Evolutionary conservation across 441 rosid genomes (phyloP), one percentile per base, ranked within the genome.

Genomic region (Mallotus repandus): DNA sequence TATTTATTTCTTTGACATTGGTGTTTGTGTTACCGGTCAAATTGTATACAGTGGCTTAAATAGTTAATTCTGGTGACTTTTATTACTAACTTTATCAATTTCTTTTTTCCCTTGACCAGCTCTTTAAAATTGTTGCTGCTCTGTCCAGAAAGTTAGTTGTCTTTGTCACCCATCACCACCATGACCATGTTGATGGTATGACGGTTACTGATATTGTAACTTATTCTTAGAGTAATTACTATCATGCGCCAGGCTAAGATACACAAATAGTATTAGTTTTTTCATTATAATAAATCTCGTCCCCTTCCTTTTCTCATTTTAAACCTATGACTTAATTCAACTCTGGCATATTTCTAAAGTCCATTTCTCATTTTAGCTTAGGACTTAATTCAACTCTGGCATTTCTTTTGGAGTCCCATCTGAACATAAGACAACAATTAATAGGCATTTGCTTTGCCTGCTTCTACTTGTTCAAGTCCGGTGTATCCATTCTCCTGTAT

Each of bases 131-230:
- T 60, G 84, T 91, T 72, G 74, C 85, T 83, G 86, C 89, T 52
- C 81, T 92, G 81, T 88, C 97, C 71, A 84, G 83, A 81, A 91
- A 87, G 82, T 81, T 94, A 75, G 73, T 94, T 41, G 93, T 92
- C 75, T 88, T 91, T 78, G 78, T 91, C 69, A 94, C 99, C 45
- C 99, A 94, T 81, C 97, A 91, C 77, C 99, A 94, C 69, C 84
- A 9, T 49, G 97, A 94, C 82, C 97, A 92, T 81, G 84, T 89
- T 79, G 94, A 87, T 63, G 98, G 97, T 94, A 82, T 55, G 83
- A 70, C 70, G 52, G 69, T 35, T 13, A 16, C 48, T 62, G 8
- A 32, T 60, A 10, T 45, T 66, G 12, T 59, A 25, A 11, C 14
- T 57, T 55, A 6, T 35, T 1, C n/a, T 46, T 8, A 69, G 19